These are phyloP conservation scores for Xylaria sp. DNA, from an alignment of 2,329 filamentous ascomycete genomes.

Conservation along the genomic window DNA sequence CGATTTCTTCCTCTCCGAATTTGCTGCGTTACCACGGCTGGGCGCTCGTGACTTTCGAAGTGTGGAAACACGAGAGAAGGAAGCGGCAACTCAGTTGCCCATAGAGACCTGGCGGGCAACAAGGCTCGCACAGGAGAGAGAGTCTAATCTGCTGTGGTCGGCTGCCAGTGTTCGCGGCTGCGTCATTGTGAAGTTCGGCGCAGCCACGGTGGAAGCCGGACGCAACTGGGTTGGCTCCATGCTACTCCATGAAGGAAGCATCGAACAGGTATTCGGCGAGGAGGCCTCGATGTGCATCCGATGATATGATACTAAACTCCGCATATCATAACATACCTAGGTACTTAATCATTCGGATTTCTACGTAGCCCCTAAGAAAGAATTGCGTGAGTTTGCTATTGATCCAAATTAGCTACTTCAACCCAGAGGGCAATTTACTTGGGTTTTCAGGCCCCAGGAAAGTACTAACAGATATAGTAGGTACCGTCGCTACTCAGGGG, in stretches of 20 bases:
- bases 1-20: slow-evolving; percentile 82
- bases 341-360: not conserved
- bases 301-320: slow-evolving; percentile 46
- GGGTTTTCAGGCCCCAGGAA: not conserved
- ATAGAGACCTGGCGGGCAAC: slow-evolving; percentile 64
- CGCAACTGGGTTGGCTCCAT: slow-evolving; percentile 82
- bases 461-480: not conserved
- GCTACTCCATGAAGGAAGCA: slow-evolving; percentile 78
- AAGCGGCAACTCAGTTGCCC: slow-evolving; percentile 54
- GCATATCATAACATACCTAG: no score
- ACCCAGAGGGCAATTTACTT: not conserved
- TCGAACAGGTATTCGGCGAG: slow-evolving; percentile 79
- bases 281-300: slow-evolving; percentile 81
- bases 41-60: slow-evolving; percentile 81
- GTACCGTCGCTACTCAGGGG: no score
- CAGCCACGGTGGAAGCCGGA: slow-evolving; percentile 81
- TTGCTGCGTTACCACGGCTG: slow-evolving; percentile 80
- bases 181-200: slow-evolving; percentile 91
- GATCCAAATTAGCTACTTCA: not conserved
- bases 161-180: slow-evolving; percentile 83
- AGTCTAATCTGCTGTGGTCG: slow-evolving; percentile 78
- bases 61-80: slow-evolving; percentile 58
- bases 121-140: slow-evolving; percentile 68
- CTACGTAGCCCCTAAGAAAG: no score
- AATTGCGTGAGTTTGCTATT: not conserved